Percentiles rank a stretch among this genome's conserved stretches.
Evolutionary conservation across 2,329 filamentous ascomycete species (phyloP).

Genomic region (Calonectria leucothoes): DNA sequence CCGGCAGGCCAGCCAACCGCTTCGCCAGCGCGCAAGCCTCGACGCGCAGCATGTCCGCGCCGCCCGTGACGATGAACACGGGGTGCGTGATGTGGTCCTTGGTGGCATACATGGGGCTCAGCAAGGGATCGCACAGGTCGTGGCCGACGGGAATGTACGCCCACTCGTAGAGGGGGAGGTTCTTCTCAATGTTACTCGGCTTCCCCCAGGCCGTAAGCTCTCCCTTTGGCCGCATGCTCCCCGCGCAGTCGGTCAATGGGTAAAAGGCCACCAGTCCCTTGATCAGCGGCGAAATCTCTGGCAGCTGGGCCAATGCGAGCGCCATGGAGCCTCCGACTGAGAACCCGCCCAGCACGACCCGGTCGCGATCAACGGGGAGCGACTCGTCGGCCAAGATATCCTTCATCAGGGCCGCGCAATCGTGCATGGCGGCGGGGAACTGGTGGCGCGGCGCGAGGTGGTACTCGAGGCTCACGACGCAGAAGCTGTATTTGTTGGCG

Average conservation of each 20-base stretch:
- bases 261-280: neutral
- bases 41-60: neutral
- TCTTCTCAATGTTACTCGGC: neutral
- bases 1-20: neutral
- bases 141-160: neutral
- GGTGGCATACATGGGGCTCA: neutral
- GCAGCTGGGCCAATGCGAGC: neutral
- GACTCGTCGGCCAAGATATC: neutral
- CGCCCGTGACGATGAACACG: neutral
- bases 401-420: neutral
- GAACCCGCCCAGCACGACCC: neutral
- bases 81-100: neutral
- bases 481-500: constrained; percentile 5
- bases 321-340: neutral
- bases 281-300: neutral
- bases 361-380: neutral
- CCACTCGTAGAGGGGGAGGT: neutral
- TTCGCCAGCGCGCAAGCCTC: neutral
- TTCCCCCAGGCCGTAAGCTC: neutral
- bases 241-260: neutral
- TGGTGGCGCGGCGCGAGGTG: neutral
- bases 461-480: neutral
- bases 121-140: neutral
- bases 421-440: neutral
- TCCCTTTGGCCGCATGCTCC: neutral